Conservation (phyloP, 1,284 basidiomycete genomes). For the Sphaerobolus stellatus region DNA sequence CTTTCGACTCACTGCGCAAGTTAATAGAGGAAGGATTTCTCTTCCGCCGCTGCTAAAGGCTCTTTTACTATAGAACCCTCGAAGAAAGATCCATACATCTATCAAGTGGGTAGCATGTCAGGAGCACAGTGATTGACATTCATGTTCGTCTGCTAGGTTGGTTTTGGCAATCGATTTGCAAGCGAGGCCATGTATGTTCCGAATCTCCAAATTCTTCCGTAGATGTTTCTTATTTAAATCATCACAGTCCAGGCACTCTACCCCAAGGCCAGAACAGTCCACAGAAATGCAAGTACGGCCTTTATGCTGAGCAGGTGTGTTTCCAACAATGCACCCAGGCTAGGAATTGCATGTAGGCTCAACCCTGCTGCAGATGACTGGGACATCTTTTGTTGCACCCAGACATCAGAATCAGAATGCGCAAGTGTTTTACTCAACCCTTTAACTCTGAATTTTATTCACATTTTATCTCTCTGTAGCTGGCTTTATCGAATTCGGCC, state of each 20-base stretch:
- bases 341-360: neutral
- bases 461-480: conserved; percentile 28
- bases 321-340: neutral
- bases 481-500: conserved; percentile 67
- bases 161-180: conserved; percentile 32
- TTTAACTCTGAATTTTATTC: conserved; percentile 2
- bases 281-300: conserved; percentile 59
- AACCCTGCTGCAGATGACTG: conserved; percentile 29
- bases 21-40: no score
- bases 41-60: conserved; percentile 38
- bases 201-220: neutral
- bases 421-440: conserved; percentile 27
- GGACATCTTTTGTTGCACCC: conserved; percentile 40
- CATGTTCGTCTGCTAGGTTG: conserved; percentile 24
- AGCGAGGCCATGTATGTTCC: conserved; percentile 21
- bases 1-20: no score
- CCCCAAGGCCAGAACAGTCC: conserved; percentile 59
- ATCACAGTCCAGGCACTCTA: conserved; percentile 50
- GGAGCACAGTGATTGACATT: conserved; percentile 49
- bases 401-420: conserved; percentile 42
- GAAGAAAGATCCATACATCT: conserved; percentile 54
- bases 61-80: conserved; percentile 40
- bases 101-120: conserved; percentile 59
- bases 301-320: conserved; percentile 59
- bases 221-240: conserved; percentile 1